These are phyloP conservation scores for Candida albicans DNA, from an alignment of 1,139 yeast genomes.

Conservation along the genomic window DNA sequence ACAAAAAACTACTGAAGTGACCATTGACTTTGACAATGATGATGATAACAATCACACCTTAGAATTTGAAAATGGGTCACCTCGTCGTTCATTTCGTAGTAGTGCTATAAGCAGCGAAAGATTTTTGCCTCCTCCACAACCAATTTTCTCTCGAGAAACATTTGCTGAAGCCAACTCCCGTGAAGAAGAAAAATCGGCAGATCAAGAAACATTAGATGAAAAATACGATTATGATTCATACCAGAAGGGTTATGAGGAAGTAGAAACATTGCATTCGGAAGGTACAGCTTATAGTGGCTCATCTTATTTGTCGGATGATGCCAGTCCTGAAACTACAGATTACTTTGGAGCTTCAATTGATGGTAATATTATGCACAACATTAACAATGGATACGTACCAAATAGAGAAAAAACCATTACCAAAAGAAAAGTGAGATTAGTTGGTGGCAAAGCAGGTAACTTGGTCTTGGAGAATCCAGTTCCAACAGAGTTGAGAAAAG, in stretches of 20 bases:
- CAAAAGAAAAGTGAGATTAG: slow-evolving; percentile 60
- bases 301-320: slow-evolving; percentile 28
- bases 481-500: slow-evolving; percentile 79
- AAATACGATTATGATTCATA: slow-evolving; percentile 39
- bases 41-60: slow-evolving; percentile 28
- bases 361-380: slow-evolving; percentile 46
- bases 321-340: slow-evolving; percentile 23
- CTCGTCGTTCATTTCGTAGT: slow-evolving; percentile 37
- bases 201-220: slow-evolving; percentile 22
- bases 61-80: slow-evolving; percentile 28
- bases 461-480: slow-evolving; percentile 90
- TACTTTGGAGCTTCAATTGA: slow-evolving; percentile 48
- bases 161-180: slow-evolving; percentile 60
- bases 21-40: slow-evolving; percentile 42
- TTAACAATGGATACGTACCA: slow-evolving; percentile 41
- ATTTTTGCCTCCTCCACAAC: slow-evolving; percentile 62
- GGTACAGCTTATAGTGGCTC: slow-evolving; percentile 41
- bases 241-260: slow-evolving; percentile 39
- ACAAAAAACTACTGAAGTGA: slow-evolving; percentile 47
- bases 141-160: slow-evolving; percentile 62
- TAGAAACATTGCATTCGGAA: slow-evolving; percentile 38
- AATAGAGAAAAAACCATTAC: slow-evolving; percentile 35
- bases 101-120: slow-evolving; percentile 47
- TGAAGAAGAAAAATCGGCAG: slow-evolving; percentile 32
- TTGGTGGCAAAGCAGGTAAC: slow-evolving; percentile 62